Evolutionary conservation across 129 eudicot genomes (phyloP).

Genomic region (Daucus carota): DNA sequence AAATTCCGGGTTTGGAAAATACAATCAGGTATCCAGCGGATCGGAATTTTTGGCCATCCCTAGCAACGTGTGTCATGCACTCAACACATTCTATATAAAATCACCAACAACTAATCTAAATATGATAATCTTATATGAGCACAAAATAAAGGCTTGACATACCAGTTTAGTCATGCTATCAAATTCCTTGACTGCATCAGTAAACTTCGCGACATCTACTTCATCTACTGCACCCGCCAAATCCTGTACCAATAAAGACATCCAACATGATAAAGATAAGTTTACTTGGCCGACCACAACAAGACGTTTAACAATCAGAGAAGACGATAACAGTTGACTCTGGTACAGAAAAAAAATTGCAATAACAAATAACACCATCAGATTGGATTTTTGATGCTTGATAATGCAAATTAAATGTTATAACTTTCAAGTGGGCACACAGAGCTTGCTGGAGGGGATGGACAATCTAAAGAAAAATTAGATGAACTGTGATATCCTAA

Average conservation of each 20-base stretch:
- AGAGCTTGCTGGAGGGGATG: neutral
- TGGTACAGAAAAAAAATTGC: neutral
- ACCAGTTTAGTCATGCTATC: conserved; percentile 67
- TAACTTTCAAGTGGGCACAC: too few species aligned
- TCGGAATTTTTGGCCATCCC: too few species aligned
- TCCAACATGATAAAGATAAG: neutral
- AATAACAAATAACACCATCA: neutral
- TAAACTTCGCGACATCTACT: conserved; percentile 51
- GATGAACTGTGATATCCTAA: neutral
- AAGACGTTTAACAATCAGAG: neutral
- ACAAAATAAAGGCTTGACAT: too few species aligned
- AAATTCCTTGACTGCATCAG: conserved; percentile 60
- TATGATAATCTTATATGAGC: neutral
- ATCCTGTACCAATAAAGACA: conserved; percentile 29
- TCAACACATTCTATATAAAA: too few species aligned
- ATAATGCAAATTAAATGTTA: neutral
- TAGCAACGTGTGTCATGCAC: too few species aligned
- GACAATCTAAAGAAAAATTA: too few species aligned
- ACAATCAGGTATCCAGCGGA: too few species aligned
- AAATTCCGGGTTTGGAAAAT: too few species aligned
- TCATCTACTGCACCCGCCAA: conserved; percentile 56
- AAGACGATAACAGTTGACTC: neutral
- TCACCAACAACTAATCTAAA: neutral
- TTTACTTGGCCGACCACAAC: neutral
- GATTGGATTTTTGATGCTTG: neutral